phyloP scores from a whole-genome alignment of 768 basidiomycete genomes.

The Suillus cothurnatus region DNA sequence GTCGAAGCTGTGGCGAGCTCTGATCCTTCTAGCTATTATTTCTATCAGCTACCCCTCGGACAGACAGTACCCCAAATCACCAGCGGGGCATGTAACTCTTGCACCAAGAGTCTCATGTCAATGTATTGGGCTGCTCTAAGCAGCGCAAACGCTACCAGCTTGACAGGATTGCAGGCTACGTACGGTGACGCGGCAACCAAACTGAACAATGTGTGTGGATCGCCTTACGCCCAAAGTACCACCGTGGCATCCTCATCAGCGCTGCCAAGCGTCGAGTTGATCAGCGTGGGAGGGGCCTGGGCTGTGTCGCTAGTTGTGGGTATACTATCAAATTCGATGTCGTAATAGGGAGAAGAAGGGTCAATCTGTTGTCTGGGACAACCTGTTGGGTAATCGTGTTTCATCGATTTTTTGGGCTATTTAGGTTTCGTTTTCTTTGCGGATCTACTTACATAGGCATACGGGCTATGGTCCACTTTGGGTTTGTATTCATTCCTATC shows the following conservation, averaged over 20 bases:
- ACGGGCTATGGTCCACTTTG: not conserved
- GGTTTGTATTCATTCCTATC: not conserved
- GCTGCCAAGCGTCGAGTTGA: slow-evolving; percentile 10
- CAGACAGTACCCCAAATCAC: slow-evolving; percentile 50
- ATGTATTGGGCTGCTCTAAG: slow-evolving; percentile 50
- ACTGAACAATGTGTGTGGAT: slow-evolving; percentile 53
- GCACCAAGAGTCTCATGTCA: slow-evolving; percentile 60
- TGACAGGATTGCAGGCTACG: slow-evolving; percentile 45
- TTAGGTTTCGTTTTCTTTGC: not conserved
- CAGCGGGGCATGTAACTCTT: slow-evolving; percentile 60
- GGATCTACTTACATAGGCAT: not conserved
- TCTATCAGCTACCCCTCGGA: slow-evolving; percentile 70
- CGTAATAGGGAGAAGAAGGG: not conserved
- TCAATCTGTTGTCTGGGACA: not conserved
- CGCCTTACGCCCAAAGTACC: slow-evolving; percentile 40
- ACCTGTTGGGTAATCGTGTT: not conserved
- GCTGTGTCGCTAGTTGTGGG: slow-evolving; percentile 18
- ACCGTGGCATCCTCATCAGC: slow-evolving; percentile 19
- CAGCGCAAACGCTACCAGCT: slow-evolving; percentile 33
- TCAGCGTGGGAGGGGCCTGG: slow-evolving; percentile 14
- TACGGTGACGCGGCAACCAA: slow-evolving; percentile 51
- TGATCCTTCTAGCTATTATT: slow-evolving; percentile 70
- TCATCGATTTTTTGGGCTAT: not conserved
- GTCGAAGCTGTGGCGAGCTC: slow-evolving; percentile 57
- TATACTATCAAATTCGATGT: slow-evolving; percentile 2